Percentiles rank a stretch among this genome's conserved stretches.
Conservation (phyloP, 2,329 filamentous ascomycete genomes). For the Eutypa lata region DNA sequence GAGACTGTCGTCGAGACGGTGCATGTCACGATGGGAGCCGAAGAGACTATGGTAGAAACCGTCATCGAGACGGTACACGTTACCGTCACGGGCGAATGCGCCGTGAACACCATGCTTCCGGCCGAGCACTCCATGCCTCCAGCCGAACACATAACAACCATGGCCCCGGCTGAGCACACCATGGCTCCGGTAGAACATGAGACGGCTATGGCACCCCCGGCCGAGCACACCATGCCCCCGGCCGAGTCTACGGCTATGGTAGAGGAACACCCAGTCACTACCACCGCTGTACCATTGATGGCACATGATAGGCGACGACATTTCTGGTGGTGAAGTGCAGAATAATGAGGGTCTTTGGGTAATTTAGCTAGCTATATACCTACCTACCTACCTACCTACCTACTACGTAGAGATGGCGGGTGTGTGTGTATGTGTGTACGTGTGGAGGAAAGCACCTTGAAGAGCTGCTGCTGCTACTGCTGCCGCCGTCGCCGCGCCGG, state of each 20-base stretch:
- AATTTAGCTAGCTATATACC: too few relatives aligned
- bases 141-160: not conserved
- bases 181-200: too few relatives aligned
- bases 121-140: not conserved
- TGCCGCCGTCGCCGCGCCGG: too few relatives aligned
- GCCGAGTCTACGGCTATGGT: not conserved
- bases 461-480: too few relatives aligned
- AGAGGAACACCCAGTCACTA: not conserved
- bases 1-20: not conserved
- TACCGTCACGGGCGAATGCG: not conserved
- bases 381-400: too few relatives aligned
- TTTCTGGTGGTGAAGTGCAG: not conserved
- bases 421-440: too few relatives aligned
- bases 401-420: too few relatives aligned
- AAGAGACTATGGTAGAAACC: not conserved
- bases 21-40: not conserved
- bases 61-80: not conserved
- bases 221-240: not conserved
- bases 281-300: not conserved
- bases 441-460: too few relatives aligned
- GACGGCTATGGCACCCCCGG: not conserved
- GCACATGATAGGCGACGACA: not conserved
- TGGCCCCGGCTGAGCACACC: too few relatives aligned
- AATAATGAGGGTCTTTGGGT: too few relatives aligned
- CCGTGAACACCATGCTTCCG: not conserved